A percentile compares a stretch with the other conserved stretches of the same genome.
Evolutionary conservation across 106 monocot species (phyloP).

Genomic region (Agapanthus africanus): DNA sequence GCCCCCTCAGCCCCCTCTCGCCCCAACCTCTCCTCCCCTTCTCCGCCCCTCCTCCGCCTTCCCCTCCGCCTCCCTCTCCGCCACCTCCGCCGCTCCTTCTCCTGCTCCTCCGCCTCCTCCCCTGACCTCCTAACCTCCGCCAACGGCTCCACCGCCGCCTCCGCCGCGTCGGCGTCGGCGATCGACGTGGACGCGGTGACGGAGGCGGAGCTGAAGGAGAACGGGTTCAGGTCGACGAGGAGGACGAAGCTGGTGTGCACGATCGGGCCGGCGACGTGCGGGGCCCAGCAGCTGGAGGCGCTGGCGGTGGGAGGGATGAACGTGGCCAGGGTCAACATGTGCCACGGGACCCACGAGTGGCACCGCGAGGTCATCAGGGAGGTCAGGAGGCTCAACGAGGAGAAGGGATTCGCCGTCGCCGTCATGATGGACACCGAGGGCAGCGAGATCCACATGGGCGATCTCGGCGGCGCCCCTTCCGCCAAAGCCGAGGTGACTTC

Average conservation of each 20-base stretch:
- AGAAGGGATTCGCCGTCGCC: conserved; percentile 85
- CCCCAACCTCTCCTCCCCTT: conserved; percentile 9
- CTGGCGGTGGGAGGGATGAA: conserved; percentile 97
- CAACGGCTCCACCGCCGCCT: conserved; percentile 12
- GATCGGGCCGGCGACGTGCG: conserved; percentile 86
- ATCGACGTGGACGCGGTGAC: conserved; percentile 82
- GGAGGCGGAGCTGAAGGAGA: conserved; percentile 96
- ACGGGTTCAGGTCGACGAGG: conserved; percentile 78
- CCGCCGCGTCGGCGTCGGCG: conserved; percentile 5
- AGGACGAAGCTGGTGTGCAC: conserved; percentile 95
- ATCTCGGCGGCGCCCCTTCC: conserved; percentile 48
- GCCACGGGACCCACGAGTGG: conserved; percentile 89
- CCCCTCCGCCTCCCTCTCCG: conserved; percentile 7
- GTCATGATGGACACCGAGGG: conserved; percentile 92
- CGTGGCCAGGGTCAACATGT: conserved; percentile 95
- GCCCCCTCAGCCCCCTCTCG: conserved; percentile 19
- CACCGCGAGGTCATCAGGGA: conserved; percentile 70
- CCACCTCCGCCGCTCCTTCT: conserved; percentile 4
- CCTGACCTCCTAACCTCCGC: conserved; percentile 14
- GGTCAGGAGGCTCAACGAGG: conserved; percentile 82
- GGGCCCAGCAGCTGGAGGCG: conserved; percentile 77
- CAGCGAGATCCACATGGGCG: conserved; percentile 85
- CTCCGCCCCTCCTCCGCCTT: background rate
- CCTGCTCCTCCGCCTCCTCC: conserved; percentile 8
- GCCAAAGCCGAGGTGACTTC: conserved; percentile 58